Conservation (phyloP, 1,284 basidiomycete species). For the Afroboletus lepidellus region DNA sequence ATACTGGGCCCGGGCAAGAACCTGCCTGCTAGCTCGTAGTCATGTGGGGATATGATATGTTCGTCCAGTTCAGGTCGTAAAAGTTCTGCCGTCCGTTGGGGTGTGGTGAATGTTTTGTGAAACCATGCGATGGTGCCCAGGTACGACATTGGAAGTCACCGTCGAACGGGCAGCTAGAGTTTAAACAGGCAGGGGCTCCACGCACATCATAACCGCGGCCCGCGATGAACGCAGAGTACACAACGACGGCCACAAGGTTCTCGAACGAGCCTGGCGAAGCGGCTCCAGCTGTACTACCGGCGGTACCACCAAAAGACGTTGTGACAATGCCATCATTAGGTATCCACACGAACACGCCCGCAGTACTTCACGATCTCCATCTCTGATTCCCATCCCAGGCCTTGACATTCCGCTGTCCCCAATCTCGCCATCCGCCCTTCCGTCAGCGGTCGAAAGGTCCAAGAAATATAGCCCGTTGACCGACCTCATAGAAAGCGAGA, state of each 20-base stretch:
- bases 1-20: constrained; percentile 52
- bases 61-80: constrained; percentile 58
- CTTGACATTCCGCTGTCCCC: constrained; percentile 33
- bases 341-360: constrained; percentile 21
- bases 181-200: not conserved
- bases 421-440: constrained; percentile 26
- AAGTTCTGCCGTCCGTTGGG: constrained; percentile 40
- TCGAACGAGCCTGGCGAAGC: constrained; percentile 12
- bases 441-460: constrained; percentile 42
- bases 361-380: constrained; percentile 1
- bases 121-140: constrained; percentile 37
- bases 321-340: constrained; percentile 33
- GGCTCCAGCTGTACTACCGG: constrained; percentile 23
- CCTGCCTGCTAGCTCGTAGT: constrained; percentile 50
- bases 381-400: constrained; percentile 22
- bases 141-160: constrained; percentile 22
- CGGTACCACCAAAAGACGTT: constrained; percentile 37
- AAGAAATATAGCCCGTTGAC: constrained; percentile 81
- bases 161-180: not conserved
- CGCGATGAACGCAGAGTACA: constrained; percentile 6
- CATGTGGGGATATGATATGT: constrained; percentile 50
- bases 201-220: not conserved
- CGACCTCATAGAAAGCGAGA: constrained; percentile 94
- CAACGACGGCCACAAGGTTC: not conserved
- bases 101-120: constrained; percentile 39